These are phyloP conservation scores for Cystobasidium onofrii DNA, from an alignment of 768 basidiomycete genomes.

Conservation along the genomic window DNA sequence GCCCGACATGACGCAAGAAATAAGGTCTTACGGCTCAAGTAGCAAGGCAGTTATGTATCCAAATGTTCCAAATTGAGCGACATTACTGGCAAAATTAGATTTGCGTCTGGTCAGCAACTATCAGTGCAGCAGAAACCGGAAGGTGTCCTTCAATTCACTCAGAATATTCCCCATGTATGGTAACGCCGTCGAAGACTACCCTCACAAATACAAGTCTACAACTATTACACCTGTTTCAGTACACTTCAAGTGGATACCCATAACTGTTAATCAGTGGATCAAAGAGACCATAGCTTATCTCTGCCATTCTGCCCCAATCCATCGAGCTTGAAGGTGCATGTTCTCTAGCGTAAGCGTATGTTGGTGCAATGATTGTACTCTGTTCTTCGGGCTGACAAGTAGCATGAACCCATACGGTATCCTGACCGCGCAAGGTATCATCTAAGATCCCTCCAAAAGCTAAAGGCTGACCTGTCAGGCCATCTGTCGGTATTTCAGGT, in stretches of 20 bases:
- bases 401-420: slow-evolving; percentile 8
- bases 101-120: too few species aligned
- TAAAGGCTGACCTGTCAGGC: not conserved
- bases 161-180: too few species aligned
- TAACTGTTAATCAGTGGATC: not conserved
- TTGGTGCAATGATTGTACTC: not conserved
- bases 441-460: slow-evolving; percentile 12
- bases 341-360: not conserved
- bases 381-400: not conserved
- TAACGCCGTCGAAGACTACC: too few species aligned
- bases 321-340: not conserved
- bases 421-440: slow-evolving; percentile 13
- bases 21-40: too few species aligned
- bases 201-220: too few species aligned
- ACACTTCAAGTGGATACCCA: not conserved
- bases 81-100: too few species aligned
- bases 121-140: too few species aligned
- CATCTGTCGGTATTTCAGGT: not conserved
- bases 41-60: too few species aligned
- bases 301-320: not conserved
- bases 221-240: not conserved
- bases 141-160: too few species aligned
- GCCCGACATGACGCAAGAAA: too few species aligned
- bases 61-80: too few species aligned
- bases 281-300: not conserved